phyloP scores from a whole-genome alignment of 345 rosid species.

The Eucalyptus grandis region DNA sequence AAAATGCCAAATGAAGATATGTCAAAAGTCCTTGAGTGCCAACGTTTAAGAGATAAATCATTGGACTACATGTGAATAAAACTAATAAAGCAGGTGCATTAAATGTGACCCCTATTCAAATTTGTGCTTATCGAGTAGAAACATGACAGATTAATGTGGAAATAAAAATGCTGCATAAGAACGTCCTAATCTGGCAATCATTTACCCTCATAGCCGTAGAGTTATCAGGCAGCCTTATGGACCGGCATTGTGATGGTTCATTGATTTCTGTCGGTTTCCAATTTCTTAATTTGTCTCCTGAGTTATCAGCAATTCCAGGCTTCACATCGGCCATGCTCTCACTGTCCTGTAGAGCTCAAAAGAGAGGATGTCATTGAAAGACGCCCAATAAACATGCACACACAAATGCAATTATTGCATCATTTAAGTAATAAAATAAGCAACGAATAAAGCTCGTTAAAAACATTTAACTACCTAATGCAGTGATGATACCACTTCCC shows the following conservation, averaged over 20 bases:
- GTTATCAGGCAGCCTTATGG: slow-evolving; percentile 65
- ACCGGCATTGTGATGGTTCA: slow-evolving; percentile 62
- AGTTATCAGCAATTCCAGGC: slow-evolving; percentile 55
- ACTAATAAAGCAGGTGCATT: not conserved
- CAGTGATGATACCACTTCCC: slow-evolving; percentile 11
- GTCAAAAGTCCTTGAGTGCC: not conserved
- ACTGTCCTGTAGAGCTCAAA: slow-evolving; percentile 25
- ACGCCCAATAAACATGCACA: not conserved
- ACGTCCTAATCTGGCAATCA: not conserved
- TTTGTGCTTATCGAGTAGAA: not conserved
- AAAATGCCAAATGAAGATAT: not conserved
- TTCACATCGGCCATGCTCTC: slow-evolving; percentile 49
- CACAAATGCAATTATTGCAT: not conserved
- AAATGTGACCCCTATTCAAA: not conserved
- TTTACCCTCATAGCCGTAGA: slow-evolving; percentile 36
- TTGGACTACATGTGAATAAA: not conserved
- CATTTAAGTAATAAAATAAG: not conserved
- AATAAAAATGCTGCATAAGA: not conserved
- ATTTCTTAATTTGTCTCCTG: slow-evolving; percentile 41
- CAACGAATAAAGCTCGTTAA: not conserved
- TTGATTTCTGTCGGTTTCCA: slow-evolving; percentile 75
- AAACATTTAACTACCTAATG: not conserved
- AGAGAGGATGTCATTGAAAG: not conserved
- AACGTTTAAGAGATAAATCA: not conserved
- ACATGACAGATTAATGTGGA: not conserved